phyloP scores from a whole-genome alignment of 495 filamentous ascomycete genomes.

The Hypoxylon fragiforme region DNA sequence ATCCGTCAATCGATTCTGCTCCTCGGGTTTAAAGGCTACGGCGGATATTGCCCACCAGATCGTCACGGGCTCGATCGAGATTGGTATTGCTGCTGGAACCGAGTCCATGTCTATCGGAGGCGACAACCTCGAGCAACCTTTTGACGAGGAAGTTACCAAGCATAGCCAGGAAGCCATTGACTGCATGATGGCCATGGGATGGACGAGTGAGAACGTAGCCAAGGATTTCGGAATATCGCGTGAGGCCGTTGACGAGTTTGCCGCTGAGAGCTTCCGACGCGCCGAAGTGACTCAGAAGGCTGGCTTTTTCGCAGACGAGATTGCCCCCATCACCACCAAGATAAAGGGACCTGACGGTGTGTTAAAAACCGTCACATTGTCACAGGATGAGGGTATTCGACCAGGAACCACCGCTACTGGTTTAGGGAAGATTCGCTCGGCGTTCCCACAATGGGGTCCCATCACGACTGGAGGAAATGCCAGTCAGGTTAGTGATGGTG shows the following conservation, averaged over 20 bases:
- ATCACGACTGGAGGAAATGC: conserved; percentile 93
- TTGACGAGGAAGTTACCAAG: conserved; percentile 75
- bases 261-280: conserved; percentile 81
- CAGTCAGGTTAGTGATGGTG: conserved; percentile 93
- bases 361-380: conserved; percentile 73
- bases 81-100: conserved; percentile 84
- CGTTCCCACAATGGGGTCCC: conserved; percentile 88
- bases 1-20: conserved; percentile 93
- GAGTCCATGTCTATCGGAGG: conserved; percentile 81
- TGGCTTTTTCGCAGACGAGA: conserved; percentile 94
- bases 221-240: conserved; percentile 84
- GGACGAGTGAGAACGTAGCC: conserved; percentile 96
- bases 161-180: conserved; percentile 75
- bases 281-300: conserved; percentile 91
- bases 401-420: conserved; percentile 85
- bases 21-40: conserved; percentile 89
- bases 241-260: conserved; percentile 79
- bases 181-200: conserved; percentile 94
- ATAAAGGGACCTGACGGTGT: conserved; percentile 85
- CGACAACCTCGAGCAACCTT: conserved; percentile 67
- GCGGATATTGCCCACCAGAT: conserved; percentile 95
- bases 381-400: conserved; percentile 84
- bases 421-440: conserved; percentile 82
- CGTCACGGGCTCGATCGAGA: conserved; percentile 73
- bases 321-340: conserved; percentile 78